Evolutionary conservation across 148 eudicot genomes (phyloP).

Genomic region (Talinum fruticosum): DNA sequence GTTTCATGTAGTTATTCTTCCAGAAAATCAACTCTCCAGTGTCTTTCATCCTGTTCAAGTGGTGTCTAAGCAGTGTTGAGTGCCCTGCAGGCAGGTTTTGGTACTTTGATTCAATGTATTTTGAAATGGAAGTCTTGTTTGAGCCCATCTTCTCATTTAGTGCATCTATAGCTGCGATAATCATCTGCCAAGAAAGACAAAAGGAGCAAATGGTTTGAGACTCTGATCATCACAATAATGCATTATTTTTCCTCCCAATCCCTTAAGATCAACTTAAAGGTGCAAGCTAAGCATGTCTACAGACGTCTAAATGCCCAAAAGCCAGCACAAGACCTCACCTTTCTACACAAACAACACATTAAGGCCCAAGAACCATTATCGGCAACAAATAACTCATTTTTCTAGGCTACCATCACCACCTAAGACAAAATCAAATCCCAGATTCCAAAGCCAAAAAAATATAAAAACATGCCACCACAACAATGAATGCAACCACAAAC

Average conservation of each 20-base stretch:
- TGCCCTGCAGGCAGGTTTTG: constrained; percentile 42
- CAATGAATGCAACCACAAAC: background rate
- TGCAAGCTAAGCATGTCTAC: no score
- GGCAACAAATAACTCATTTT: no score
- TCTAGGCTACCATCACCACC: no score
- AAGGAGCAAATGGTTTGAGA: background rate
- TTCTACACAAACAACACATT: no score
- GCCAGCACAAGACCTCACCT: no score
- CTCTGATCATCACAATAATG: background rate
- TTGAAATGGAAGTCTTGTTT: constrained; percentile 45
- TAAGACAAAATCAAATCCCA: background rate
- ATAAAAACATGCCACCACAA: background rate
- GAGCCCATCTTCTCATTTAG: constrained; percentile 40
- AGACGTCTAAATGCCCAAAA: no score
- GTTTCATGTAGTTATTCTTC: constrained; percentile 51
- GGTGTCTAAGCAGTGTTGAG: constrained; percentile 40
- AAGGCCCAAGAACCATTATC: no score
- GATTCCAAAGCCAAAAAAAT: background rate
- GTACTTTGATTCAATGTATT: constrained; percentile 41
- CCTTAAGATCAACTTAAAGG: background rate
- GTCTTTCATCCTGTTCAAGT: constrained; percentile 43
- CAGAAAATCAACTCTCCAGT: constrained; percentile 40
- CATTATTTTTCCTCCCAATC: background rate
- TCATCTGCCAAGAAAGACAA: constrained; percentile 32
- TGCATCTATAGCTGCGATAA: constrained; percentile 38